Evolutionary conservation across 192 early-diverging fungal species (phyloP).

Genomic region (Umbelopsis ramanniana): DNA sequence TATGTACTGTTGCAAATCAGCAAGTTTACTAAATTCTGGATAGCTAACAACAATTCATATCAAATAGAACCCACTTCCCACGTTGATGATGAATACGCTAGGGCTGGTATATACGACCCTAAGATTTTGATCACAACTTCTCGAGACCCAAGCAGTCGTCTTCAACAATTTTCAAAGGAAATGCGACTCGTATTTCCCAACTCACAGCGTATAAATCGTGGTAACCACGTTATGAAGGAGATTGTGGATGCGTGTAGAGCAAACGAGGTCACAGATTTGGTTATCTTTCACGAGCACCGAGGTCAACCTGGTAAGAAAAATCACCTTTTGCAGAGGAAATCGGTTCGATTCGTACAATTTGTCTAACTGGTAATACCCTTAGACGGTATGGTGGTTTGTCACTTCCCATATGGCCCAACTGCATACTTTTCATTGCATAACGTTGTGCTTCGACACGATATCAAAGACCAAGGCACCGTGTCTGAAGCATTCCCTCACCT

Average conservation of each 20-base stretch:
- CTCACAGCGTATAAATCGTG: conserved; percentile 97
- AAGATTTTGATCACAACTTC: conserved; percentile 98
- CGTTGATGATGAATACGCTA: conserved; percentile 97
- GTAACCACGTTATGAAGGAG: conserved; percentile 94
- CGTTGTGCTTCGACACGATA: conserved; percentile 97
- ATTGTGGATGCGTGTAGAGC: conserved; percentile 93
- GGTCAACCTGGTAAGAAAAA: conserved; percentile 80
- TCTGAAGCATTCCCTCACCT: conserved; percentile 97
- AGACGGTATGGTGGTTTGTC: conserved; percentile 93
- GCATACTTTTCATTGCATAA: conserved; percentile 98
- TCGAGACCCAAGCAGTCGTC: conserved; percentile 87
- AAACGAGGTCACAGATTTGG: conserved; percentile 94
- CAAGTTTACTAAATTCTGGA: background rate
- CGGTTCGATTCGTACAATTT: too few species aligned
- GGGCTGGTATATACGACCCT: conserved; percentile 91
- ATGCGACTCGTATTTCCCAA: conserved; percentile 95
- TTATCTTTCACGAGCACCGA: conserved; percentile 94
- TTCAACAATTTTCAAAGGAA: conserved; percentile 97
- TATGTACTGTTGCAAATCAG: conserved; percentile 27
- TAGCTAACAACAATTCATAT: background rate
- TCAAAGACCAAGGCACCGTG: conserved; percentile 94
- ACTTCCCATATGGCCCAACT: conserved; percentile 98
- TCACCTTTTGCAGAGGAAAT: too few species aligned
- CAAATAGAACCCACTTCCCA: conserved; percentile 68
- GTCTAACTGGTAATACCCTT: background rate